Percentiles rank a stretch among this genome's conserved stretches.
Evolutionary conservation across 2,329 filamentous ascomycete species (phyloP).

Genomic region (Zarea fungicola): DNA sequence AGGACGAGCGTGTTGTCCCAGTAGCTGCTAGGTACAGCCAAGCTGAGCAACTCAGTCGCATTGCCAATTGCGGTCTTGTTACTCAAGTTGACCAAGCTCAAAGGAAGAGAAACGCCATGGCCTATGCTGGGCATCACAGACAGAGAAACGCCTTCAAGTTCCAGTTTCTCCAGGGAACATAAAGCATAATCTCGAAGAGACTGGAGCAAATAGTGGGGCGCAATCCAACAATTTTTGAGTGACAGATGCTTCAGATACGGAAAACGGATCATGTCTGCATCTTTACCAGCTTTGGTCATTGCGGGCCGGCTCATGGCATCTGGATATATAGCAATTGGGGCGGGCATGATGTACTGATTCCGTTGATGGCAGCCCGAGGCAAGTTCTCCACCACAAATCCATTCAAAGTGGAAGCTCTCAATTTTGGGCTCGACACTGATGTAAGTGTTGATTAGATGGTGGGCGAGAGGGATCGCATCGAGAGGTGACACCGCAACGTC

Average conservation of each 20-base stretch:
- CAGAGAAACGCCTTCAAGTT: conserved; percentile 61
- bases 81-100: background rate
- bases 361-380: conserved; percentile 56
- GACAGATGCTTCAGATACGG: conserved; percentile 54
- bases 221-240: conserved; percentile 65
- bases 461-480: conserved; percentile 45
- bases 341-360: conserved; percentile 58
- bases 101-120: too few species aligned
- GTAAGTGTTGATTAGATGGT: conserved; percentile 44
- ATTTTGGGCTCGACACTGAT: conserved; percentile 46
- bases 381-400: conserved; percentile 63
- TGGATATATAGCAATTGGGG: conserved; percentile 43
- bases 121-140: conserved; percentile 36
- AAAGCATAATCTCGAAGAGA: conserved; percentile 45
- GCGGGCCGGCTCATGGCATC: conserved; percentile 29
- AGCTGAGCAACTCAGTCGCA: background rate
- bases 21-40: background rate
- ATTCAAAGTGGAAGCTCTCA: conserved; percentile 58
- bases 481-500: conserved; percentile 46
- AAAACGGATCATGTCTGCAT: conserved; percentile 41
- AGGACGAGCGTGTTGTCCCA: background rate
- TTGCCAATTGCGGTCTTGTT: background rate
- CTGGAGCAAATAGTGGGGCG: conserved; percentile 50
- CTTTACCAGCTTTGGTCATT: conserved; percentile 23
- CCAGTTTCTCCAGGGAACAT: conserved; percentile 45